These are phyloP conservation scores for Nothophytophthora sp. DNA, from an alignment of 352 stramenopile species.

Conservation along the genomic window DNA sequence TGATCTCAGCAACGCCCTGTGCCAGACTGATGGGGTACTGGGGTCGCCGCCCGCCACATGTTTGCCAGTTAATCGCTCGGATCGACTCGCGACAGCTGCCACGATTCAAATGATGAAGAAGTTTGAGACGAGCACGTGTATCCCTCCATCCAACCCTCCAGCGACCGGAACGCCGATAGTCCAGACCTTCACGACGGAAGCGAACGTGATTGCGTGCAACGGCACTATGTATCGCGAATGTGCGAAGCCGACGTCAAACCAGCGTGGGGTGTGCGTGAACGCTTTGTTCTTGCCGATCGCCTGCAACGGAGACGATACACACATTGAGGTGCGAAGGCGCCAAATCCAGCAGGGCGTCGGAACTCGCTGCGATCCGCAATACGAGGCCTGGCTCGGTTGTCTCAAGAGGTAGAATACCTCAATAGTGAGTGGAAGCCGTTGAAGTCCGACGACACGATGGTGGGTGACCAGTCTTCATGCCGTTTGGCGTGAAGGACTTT, in stretches of 20 bases:
- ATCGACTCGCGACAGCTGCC: not conserved
- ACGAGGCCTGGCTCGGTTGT: slow-evolving; percentile 22
- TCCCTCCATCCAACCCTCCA: not conserved
- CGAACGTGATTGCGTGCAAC: slow-evolving; percentile 19
- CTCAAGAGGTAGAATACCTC: no score
- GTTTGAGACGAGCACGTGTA: slow-evolving; percentile 8
- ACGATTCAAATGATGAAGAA: slow-evolving; percentile 4
- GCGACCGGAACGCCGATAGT: not conserved
- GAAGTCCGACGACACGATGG: no score
- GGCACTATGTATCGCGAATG: slow-evolving; percentile 31
- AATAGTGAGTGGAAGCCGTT: no score
- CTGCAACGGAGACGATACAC: slow-evolving; percentile 1
- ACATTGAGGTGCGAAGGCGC: not conserved
- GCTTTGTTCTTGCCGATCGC: slow-evolving; percentile 7
- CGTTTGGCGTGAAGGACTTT: no score
- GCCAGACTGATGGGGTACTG: not conserved
- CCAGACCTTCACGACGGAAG: not conserved
- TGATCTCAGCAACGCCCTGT: slow-evolving; percentile 10
- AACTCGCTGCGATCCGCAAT: slow-evolving; percentile 5
- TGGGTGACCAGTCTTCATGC: no score
- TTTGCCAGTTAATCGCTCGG: not conserved
- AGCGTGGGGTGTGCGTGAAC: slow-evolving; percentile 18
- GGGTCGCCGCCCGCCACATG: slow-evolving; percentile 4
- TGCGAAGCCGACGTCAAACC: not conserved
- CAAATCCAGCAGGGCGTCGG: slow-evolving; percentile 9